Evolutionary conservation across 1,284 basidiomycete species (phyloP), one percentile per base, ranked within the genome.

Genomic region (Tilletia caries): DNA sequence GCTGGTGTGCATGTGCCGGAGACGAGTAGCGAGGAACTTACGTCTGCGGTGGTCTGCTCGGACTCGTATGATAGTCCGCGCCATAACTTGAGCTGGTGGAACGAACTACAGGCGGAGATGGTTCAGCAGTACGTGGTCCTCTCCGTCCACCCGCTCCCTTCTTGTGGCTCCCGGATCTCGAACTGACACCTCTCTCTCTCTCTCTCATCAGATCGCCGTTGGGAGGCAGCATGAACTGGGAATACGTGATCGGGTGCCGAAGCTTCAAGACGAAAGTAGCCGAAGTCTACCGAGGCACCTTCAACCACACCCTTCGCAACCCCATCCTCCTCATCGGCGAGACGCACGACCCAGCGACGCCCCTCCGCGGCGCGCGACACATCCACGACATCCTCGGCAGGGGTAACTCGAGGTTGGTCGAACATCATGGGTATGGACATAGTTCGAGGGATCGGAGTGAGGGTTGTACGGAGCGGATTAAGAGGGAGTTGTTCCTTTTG

Each of bases 261-360:
- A 72, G 73, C 34, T 76, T 71, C 68, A 71, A 68, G 13, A 43
- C 52, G 4, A 18, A 70, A 0, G 70, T 71, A 29, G 71, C 67
- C 3, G 67, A 76, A 50, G 74, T 76, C 3, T 76, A 72, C n/a
- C 69, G 73, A 2, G 74, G 74, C 2, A 50, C 46, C 1, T 67
- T 74, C 18, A 64, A 72, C 60, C 66, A 71, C 20, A 67, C 66
- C 1, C 69, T 76, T 43, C 60, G 64, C 13, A 44, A 68, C 32
- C 74, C 72, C 0, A 64, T 72, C 0, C 60, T 76, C 37, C 66
- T 76, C n/a, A 68, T 76, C 37, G 72, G 72, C 1, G 69, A 74
- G 64, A 66, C 64, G 3, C 73, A 74, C 66, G 74, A 76, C 46
- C 74, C 74, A 0, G 74, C 74, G 0, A 76, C 74, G 18, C 74